Evolutionary conservation across 225 moss, liverwort and hornwort species (phyloP).

Genomic region (Marchantia paleacea): DNA sequence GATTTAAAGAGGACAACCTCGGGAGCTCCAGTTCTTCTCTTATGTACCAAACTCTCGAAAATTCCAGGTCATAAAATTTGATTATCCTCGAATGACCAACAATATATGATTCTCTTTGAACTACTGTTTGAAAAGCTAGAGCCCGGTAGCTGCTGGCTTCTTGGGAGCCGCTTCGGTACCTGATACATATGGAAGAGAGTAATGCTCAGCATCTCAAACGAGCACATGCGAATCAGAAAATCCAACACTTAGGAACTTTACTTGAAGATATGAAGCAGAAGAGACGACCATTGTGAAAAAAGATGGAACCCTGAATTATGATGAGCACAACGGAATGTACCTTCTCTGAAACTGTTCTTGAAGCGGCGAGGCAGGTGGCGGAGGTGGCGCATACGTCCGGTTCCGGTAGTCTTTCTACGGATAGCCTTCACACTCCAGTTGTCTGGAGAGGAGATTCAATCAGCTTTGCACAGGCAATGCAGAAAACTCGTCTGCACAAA

Average conservation of each 20-base stretch:
- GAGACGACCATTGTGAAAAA: background rate
- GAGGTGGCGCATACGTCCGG: constrained; percentile 86
- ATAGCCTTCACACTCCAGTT: constrained; percentile 98
- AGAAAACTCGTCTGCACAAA: too few species aligned
- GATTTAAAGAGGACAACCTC: constrained; percentile 8
- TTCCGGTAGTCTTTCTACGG: constrained; percentile 81
- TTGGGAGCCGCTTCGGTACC: constrained; percentile 69
- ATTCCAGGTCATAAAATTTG: constrained; percentile 12
- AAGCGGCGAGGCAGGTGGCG: constrained; percentile 81
- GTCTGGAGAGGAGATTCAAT: constrained; percentile 33
- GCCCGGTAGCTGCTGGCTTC: constrained; percentile 50
- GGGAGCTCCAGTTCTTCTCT: constrained; percentile 14
- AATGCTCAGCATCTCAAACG: background rate
- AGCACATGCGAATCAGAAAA: too few species aligned
- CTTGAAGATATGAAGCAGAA: background rate
- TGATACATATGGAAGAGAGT: constrained; percentile 13
- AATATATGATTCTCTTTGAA: constrained; percentile 5
- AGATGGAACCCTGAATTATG: background rate
- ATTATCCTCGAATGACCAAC: constrained; percentile 18
- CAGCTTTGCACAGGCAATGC: background rate
- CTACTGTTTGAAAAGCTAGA: constrained; percentile 15
- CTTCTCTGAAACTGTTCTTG: constrained; percentile 94
- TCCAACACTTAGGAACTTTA: background rate
- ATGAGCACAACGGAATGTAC: constrained; percentile 20
- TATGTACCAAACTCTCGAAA: constrained; percentile 9